Conservation (phyloP, 1,284 basidiomycete genomes). For the Microbotryum lychnidis-dioicae region DNA sequence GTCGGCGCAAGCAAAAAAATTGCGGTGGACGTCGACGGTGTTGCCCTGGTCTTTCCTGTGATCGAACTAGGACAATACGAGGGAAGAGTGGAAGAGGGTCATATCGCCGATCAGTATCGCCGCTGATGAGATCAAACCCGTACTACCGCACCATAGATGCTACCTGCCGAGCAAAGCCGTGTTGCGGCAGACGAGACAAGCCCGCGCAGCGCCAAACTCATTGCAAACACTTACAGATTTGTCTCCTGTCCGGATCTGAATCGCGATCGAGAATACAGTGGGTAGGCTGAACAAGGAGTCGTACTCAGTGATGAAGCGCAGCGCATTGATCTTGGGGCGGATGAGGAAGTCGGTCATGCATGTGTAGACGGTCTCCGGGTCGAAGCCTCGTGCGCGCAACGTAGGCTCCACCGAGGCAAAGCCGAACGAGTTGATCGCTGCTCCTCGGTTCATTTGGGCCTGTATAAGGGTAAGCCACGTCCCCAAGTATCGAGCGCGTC, state of each 20-base stretch:
- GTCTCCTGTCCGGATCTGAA: slow-evolving; percentile 25
- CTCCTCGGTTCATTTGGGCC: no score
- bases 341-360: slow-evolving; percentile 26
- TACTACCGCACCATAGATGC: no score
- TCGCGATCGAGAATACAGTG: slow-evolving; percentile 11
- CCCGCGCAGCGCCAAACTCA: no score
- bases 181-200: no score
- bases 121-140: no score
- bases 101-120: no score
- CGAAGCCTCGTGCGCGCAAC: neutral
- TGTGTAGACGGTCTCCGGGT: slow-evolving; percentile 13
- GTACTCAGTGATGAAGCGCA: slow-evolving; percentile 21
- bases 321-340: slow-evolving; percentile 19
- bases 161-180: no score
- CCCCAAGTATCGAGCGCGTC: no score
- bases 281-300: slow-evolving; percentile 13
- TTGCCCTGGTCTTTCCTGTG: slow-evolving; percentile 1
- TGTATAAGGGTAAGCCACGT: no score
- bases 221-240: neutral
- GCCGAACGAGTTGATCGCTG: no score
- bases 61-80: neutral
- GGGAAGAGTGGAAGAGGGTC: no score
- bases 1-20: slow-evolving; percentile 22
- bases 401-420: no score
- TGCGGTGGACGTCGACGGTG: slow-evolving; percentile 18